A percentile compares a stretch with the other conserved stretches of the same genome.
Conservation (phyloP, 805 yeast genomes). For the Saccharomyces paradoxus region DNA sequence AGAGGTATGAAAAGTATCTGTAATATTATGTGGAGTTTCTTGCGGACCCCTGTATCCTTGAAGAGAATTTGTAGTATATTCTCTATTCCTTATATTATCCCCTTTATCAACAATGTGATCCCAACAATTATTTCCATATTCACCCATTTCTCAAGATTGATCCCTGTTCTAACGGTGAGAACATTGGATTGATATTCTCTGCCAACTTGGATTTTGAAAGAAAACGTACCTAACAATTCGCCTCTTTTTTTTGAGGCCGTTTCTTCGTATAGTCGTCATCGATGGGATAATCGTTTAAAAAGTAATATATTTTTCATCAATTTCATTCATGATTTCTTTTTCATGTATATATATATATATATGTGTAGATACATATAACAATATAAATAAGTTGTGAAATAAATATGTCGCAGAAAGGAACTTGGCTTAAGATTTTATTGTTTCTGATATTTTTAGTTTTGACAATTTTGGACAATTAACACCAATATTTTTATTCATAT, state of each 20-base stretch:
- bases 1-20: no score
- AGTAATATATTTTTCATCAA: not conserved
- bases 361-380: not conserved
- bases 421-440: not conserved
- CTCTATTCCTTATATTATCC: not conserved
- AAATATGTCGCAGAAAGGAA: not conserved
- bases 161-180: no score
- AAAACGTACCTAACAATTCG: not conserved
- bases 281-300: not conserved
- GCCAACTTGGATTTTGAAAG: no score
- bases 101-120: not conserved
- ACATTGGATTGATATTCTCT: not conserved
- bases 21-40: not conserved
- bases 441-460: not conserved
- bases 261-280: not conserved
- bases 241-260: not conserved
- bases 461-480: not conserved
- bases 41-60: not conserved
- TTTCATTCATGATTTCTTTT: not conserved
- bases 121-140: no score
- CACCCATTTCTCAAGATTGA: no score
- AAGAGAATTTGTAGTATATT: not conserved
- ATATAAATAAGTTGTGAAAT: not conserved
- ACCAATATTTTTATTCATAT: constrained; percentile 18
- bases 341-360: not conserved